A percentile compares a stretch with the other conserved stretches of the same genome.
Conservation (phyloP, 1,284 basidiomycete genomes). For the Stygiomarasmius scandens region DNA sequence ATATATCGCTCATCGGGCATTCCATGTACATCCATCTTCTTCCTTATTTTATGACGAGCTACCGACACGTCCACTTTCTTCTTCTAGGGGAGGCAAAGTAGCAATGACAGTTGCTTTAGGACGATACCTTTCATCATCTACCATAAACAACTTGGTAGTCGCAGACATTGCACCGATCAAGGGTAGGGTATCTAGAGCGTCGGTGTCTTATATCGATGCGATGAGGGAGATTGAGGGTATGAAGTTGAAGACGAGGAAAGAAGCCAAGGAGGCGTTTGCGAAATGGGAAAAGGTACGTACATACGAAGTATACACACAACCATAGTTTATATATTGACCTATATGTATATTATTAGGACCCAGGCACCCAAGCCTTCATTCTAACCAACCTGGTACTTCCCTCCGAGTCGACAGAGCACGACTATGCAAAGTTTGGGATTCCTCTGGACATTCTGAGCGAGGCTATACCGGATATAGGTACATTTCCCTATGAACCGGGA, state of each 20-base stretch:
- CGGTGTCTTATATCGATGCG: conserved; percentile 63
- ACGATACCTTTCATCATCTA: conserved; percentile 45
- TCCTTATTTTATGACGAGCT: background rate
- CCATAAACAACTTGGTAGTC: conserved; percentile 70
- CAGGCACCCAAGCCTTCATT: conserved; percentile 74
- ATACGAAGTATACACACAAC: background rate
- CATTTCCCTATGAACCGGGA: conserved; percentile 70
- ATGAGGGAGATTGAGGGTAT: conserved; percentile 71
- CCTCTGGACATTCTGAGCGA: conserved; percentile 69
- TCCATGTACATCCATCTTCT: conserved; percentile 65
- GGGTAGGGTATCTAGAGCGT: conserved; percentile 66
- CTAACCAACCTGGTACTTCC: conserved; percentile 73
- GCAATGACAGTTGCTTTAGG: conserved; percentile 79
- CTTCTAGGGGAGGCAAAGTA: conserved; percentile 81
- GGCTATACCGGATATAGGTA: conserved; percentile 68
- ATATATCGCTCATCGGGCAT: conserved; percentile 80
- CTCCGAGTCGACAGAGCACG: conserved; percentile 29
- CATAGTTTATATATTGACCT: conserved; percentile 1
- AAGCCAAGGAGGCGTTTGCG: conserved; percentile 67
- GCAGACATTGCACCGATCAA: conserved; percentile 80
- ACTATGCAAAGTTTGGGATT: conserved; percentile 63
- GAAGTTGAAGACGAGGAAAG: conserved; percentile 57
- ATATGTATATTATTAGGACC: conserved; percentile 50
- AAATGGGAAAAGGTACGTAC: conserved; percentile 57
- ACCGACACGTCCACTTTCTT: no score